Base-by-base conservation (phyloP, 106 monocot genomes). In the Platanthera guangdongensis region DNA sequence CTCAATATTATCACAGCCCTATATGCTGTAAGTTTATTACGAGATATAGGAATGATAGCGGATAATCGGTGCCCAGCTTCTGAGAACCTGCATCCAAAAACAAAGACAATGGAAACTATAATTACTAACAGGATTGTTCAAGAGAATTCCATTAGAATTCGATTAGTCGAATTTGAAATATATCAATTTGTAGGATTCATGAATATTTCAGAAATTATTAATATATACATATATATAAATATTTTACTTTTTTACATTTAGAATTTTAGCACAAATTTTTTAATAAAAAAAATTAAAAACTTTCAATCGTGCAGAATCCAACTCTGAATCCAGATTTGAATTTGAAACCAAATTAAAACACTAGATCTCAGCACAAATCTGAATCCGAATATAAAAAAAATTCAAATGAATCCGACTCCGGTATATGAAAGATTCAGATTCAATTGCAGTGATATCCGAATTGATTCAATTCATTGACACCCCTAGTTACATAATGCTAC, bases 1-100 rank as follows among this genome's bases (percentile, higher is more conserved):
- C 96, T 86, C 89, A 89, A 80, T 71, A 97, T 89, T 22, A 97
- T 97, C 32, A 93, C 91, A 45, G 86, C 83, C 83, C 96, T 87
- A 81, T 97, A 97, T 11, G 93, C 86, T 46, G 93, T 89, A 70
- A 97, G 93, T 81, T 93, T 91, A 71, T 97, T 91, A 74, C 74
- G 86, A 76, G 96, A 88, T 50, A 97, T 82, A 9, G 89, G 96
- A 76, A 97, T 76, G 14, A 85, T 78, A 62, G 83, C 82, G n/a
- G 96, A 97, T 74, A 97, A 82, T 69, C 89, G 87, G 45, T 87
- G 77, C 28, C 72, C 84, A 72, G 71, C 81, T 53, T 87, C 89
- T 73, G 80, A 19, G 65, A 32, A 85, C 76, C 95, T 95, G 90
- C 69, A 82, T 72, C 74, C 57, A 73, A 52, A 3, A 53, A 49